Evolutionary conservation across 2,329 filamentous ascomycete species (phyloP).

Genomic region (Aurifilum marmelostoma): DNA sequence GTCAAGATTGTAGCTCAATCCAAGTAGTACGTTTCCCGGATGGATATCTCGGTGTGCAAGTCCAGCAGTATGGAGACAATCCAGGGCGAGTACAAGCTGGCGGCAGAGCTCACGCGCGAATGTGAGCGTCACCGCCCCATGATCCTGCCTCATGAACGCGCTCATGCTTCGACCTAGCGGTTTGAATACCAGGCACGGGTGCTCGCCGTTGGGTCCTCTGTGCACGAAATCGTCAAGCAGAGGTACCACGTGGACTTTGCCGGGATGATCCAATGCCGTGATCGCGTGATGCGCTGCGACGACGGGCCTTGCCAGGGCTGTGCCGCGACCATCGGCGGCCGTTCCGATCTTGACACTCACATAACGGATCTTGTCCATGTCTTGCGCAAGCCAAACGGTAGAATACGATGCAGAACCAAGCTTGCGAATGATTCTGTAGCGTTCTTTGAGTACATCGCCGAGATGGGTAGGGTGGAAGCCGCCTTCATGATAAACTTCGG

Average conservation of each 20-base stretch:
- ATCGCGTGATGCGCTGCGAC: not conserved
- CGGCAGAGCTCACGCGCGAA: conserved; percentile 7
- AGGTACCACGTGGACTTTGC: not conserved
- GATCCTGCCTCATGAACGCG: not conserved
- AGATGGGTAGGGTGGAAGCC: conserved; percentile 46
- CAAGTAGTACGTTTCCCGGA: conserved; percentile 4
- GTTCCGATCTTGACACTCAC: conserved; percentile 12
- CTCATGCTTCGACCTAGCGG: not conserved
- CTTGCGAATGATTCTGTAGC: conserved; percentile 46
- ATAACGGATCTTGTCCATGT: conserved; percentile 6
- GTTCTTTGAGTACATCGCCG: conserved; percentile 42
- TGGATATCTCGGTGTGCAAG: conserved; percentile 9
- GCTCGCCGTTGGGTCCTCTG: conserved; percentile 33
- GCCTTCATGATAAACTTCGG: conserved; percentile 30
- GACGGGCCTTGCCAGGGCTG: not conserved
- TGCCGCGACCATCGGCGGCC: not conserved
- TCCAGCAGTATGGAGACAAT: not conserved
- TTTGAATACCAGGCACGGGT: conserved; percentile 32
- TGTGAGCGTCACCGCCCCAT: not conserved
- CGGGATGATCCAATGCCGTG: not conserved
- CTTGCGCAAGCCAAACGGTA: conserved; percentile 46
- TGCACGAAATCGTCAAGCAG: conserved; percentile 31
- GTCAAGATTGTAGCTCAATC: not conserved
- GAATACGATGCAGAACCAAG: conserved; percentile 46
- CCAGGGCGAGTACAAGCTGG: conserved; percentile 4